Evolutionary conservation across 805 yeast species (phyloP), one percentile per base, ranked within the genome.

Genomic region (Scheffersomyces lignosus): DNA sequence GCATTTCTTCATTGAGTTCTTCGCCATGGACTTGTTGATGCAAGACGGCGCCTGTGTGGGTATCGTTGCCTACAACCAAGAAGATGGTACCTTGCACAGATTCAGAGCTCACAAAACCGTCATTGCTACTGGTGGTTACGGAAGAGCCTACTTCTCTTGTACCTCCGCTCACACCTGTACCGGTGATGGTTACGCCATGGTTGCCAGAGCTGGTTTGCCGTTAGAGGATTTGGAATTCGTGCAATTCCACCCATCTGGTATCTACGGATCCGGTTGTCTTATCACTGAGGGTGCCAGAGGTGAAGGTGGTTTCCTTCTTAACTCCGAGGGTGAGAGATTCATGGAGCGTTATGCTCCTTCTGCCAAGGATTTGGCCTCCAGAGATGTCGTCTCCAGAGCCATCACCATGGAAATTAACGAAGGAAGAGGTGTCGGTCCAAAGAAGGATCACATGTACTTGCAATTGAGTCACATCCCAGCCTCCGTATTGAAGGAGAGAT

Each of bases 271-370:
- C 27, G 99, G 99, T 49, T 93, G 98, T 77, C 75, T 91, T 74
- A 93, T 93, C 66, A 93, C 99, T 39, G 99, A 93, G 73, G 99
- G 99, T 74, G 96, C 97, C 51, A 86, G 99, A 77, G 99, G 99
- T 79, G 99, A 93, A 77, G 99, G 99, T 81, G 99, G 99, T 48
- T 93, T 80, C 79, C 76, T 91, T 65, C 77, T 91, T 48, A 91
- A 91, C 79, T 80, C 89, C 51, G 96, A 93, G 73, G 99, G 99
- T 78, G 99, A 91, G 75, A 83, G 99, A 70, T 91, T 91, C 70
- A 91, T 91, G 99, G 99, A 91, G 77, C 84, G 99, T 70, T 91
- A 91, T 62, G 99, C 99, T 40, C 99, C 99, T 49, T 85, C 90
- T 37, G 98, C 98, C 51, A 93, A 91, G 76, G 99, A 91, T 73